Percentiles rank a stretch among this genome's conserved stretches.
phyloP scores from a whole-genome alignment of 2,329 filamentous ascomycete genomes.

The Nigrospora sphaerica region DNA sequence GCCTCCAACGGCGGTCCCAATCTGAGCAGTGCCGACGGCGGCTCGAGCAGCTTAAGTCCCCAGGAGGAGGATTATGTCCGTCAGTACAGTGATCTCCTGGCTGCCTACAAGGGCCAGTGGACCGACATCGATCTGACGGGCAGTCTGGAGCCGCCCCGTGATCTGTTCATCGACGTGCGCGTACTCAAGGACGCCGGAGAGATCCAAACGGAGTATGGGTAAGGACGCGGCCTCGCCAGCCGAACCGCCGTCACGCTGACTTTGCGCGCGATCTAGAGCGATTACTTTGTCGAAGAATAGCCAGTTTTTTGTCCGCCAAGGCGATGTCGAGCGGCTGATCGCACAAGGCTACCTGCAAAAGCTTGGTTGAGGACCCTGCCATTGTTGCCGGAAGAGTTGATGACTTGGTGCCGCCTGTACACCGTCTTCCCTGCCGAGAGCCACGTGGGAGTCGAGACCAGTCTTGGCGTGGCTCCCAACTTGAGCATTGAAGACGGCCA shows the following conservation, averaged over 20 bases:
- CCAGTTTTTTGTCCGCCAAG: conserved; percentile 93
- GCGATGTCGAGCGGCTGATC: conserved; percentile 90
- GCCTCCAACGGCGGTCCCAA: conserved; percentile 23
- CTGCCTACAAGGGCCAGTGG: conserved; percentile 98
- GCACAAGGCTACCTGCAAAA: conserved; percentile 92
- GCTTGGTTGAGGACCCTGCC: conserved; percentile 53
- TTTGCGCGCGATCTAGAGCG: conserved; percentile 45
- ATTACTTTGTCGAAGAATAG: conserved; percentile 98
- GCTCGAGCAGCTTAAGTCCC: conserved; percentile 75
- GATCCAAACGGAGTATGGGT: conserved; percentile 99
- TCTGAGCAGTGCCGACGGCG: conserved; percentile 37
- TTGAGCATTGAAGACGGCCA: too few species aligned
- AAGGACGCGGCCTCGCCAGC: conserved; percentile 24
- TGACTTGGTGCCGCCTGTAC: too few species aligned
- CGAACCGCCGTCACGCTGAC: neutral
- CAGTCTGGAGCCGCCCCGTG: conserved; percentile 85
- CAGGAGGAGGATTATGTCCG: conserved; percentile 96
- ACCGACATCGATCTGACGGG: conserved; percentile 95
- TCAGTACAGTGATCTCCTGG: conserved; percentile 83
- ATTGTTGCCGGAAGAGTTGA: neutral
- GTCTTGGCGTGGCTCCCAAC: too few species aligned
- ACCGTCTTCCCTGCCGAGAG: too few species aligned
- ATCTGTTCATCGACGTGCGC: conserved; percentile 93
- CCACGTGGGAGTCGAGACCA: too few species aligned
- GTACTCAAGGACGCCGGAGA: conserved; percentile 96